phyloP scores from a whole-genome alignment of 2,329 filamentous ascomycete species.

The Pezicula rhizophila region DNA sequence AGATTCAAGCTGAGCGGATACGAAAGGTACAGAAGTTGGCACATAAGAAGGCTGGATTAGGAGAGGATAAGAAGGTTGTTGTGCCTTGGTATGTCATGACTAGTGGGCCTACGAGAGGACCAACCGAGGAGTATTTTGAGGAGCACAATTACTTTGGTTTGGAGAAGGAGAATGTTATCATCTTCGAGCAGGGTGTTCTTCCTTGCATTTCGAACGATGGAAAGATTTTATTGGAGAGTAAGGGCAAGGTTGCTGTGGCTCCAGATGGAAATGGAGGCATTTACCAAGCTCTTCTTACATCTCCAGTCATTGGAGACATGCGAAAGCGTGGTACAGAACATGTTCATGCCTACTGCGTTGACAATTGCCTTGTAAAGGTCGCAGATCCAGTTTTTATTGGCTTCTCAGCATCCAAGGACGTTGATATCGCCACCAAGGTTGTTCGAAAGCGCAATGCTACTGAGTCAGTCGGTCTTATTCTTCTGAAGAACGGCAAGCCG shows the following conservation, averaged over 20 bases:
- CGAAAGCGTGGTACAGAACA: slow-evolving; percentile 83
- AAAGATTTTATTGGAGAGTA: slow-evolving; percentile 90
- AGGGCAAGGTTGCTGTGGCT: slow-evolving; percentile 85
- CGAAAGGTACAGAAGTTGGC: slow-evolving; percentile 78
- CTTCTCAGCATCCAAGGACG: slow-evolving; percentile 79
- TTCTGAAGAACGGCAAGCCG: slow-evolving; percentile 91
- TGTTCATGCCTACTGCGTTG: slow-evolving; percentile 95
- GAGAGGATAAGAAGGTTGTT: slow-evolving; percentile 48
- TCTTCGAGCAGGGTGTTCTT: slow-evolving; percentile 95
- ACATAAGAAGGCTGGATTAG: slow-evolving; percentile 57
- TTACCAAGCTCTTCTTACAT: slow-evolving; percentile 82
- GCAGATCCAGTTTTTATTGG: slow-evolving; percentile 94
- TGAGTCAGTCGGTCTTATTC: slow-evolving; percentile 89
- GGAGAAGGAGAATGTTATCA: slow-evolving; percentile 74
- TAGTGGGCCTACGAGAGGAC: slow-evolving; percentile 83
- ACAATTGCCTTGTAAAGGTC: slow-evolving; percentile 99
- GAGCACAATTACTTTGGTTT: slow-evolving; percentile 89
- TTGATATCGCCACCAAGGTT: slow-evolving; percentile 98
- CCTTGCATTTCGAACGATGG: slow-evolving; percentile 97
- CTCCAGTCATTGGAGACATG: slow-evolving; percentile 82
- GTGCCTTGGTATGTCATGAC: slow-evolving; percentile 99
- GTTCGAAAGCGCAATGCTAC: slow-evolving; percentile 96
- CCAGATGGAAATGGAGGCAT: slow-evolving; percentile 96
- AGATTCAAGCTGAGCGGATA: slow-evolving; percentile 95
- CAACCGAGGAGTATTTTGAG: slow-evolving; percentile 90